phyloP scores from a whole-genome alignment of 768 basidiomycete species.

The Pleurotus tuoliensis region DNA sequence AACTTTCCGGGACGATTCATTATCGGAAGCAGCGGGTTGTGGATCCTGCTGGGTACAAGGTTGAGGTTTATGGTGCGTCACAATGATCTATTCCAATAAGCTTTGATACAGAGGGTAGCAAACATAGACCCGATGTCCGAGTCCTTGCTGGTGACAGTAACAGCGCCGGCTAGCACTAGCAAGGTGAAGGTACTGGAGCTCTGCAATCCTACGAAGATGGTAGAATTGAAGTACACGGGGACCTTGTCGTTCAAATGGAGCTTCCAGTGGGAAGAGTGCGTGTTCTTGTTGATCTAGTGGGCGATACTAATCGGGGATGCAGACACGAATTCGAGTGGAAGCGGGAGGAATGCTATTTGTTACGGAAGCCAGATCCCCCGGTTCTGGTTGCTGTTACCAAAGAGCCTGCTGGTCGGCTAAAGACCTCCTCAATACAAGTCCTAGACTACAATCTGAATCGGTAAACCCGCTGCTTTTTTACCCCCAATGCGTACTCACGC shows the following conservation, averaged over 20 bases:
- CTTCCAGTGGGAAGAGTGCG: slow-evolving; percentile 83
- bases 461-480: slow-evolving; percentile 28
- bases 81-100: not conserved
- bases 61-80: slow-evolving; percentile 62
- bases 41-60: slow-evolving; percentile 48
- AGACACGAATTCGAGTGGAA: slow-evolving; percentile 88
- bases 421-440: slow-evolving; percentile 66
- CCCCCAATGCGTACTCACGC: not conserved
- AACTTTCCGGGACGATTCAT: slow-evolving; percentile 57
- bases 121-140: slow-evolving; percentile 66
- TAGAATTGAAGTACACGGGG: slow-evolving; percentile 74
- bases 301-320: slow-evolving; percentile 1
- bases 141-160: slow-evolving; percentile 65
- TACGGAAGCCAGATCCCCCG: slow-evolving; percentile 84
- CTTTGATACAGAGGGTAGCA: no score
- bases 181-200: slow-evolving; percentile 76
- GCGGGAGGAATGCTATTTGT: slow-evolving; percentile 76
- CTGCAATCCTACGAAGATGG: slow-evolving; percentile 63
- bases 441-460: slow-evolving; percentile 83
- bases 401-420: slow-evolving; percentile 63
- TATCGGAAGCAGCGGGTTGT: slow-evolving; percentile 68
- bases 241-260: slow-evolving; percentile 71
- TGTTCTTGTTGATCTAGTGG: slow-evolving; percentile 11
- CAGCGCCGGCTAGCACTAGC: slow-evolving; percentile 57
- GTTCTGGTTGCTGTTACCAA: slow-evolving; percentile 81